phyloP scores from a whole-genome alignment of 1,139 yeast species.

The Arxiozyma slooffiae region DNA sequence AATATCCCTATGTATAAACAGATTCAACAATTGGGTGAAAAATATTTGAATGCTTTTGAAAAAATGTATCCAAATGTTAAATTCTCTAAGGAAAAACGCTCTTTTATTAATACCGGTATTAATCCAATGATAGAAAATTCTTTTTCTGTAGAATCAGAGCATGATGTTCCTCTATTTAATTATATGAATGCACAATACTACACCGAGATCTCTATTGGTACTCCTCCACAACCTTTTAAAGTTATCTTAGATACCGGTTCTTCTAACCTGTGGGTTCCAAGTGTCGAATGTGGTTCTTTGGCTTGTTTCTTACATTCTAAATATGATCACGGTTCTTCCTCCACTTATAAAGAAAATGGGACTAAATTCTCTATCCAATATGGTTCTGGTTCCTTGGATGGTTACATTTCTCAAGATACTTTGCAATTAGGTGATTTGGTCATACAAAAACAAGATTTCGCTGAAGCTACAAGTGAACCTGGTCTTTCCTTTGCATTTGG shows the following conservation, averaged over 20 bases:
- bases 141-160: constrained; percentile 30
- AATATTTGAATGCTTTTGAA: constrained; percentile 53
- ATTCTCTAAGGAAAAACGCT: constrained; percentile 20
- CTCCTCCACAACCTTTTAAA: constrained; percentile 87
- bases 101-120: constrained; percentile 11
- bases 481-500: constrained; percentile 98
- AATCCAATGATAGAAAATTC: constrained; percentile 8
- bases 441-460: constrained; percentile 84
- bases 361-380: constrained; percentile 74
- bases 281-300: constrained; percentile 76
- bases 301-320: constrained; percentile 91
- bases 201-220: constrained; percentile 81
- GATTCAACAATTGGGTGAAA: constrained; percentile 58
- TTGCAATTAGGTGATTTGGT: constrained; percentile 71
- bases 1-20: constrained; percentile 55
- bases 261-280: constrained; percentile 94
- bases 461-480: constrained; percentile 94
- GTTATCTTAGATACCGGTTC: constrained; percentile 92
- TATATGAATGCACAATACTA: constrained; percentile 91
- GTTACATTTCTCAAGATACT: constrained; percentile 79
- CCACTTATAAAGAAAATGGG: constrained; percentile 79
- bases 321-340: constrained; percentile 72
- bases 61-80: constrained; percentile 34
- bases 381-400: constrained; percentile 89
- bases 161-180: constrained; percentile 77